phyloP scores from a whole-genome alignment of 2,329 filamentous ascomycete species.

The Ophiocordyceps camponoti-leonardi region DNA sequence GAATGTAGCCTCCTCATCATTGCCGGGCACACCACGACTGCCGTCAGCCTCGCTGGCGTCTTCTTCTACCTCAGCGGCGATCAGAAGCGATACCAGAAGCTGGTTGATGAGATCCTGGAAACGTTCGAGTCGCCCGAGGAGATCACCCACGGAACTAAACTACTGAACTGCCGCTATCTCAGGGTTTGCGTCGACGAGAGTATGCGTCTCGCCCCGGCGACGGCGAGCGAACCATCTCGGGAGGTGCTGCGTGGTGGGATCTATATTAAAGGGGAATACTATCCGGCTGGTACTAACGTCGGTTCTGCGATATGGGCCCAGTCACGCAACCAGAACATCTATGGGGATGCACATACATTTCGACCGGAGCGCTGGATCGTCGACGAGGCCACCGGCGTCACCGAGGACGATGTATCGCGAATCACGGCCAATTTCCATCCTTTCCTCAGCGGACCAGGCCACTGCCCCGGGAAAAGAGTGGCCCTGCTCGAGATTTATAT shows the following conservation, averaged over 20 bases:
- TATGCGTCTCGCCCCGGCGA: neutral
- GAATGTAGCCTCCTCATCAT: constrained; percentile 1
- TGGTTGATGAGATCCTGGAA: neutral
- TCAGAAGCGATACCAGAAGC: neutral
- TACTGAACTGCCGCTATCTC: neutral
- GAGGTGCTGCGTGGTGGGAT: neutral
- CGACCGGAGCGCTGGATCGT: neutral
- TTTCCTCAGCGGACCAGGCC: neutral
- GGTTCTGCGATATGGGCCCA: neutral
- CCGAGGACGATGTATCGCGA: neutral
- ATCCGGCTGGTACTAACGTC: neutral
- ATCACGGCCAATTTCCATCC: neutral
- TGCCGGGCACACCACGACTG: neutral
- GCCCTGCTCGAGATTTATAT: neutral
- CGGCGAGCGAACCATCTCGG: neutral
- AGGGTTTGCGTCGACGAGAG: neutral
- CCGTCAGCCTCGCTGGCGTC: neutral
- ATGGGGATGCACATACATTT: neutral
- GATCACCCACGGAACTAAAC: neutral
- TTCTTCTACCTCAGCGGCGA: neutral
- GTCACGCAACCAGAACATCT: neutral
- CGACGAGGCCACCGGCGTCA: neutral
- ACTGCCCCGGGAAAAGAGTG: neutral
- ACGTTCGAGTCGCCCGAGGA: neutral
- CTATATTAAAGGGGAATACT: neutral